Evolutionary conservation across 164 flowering plant genomes (phyloP).

Genomic region (Taxillus chinensis): DNA sequence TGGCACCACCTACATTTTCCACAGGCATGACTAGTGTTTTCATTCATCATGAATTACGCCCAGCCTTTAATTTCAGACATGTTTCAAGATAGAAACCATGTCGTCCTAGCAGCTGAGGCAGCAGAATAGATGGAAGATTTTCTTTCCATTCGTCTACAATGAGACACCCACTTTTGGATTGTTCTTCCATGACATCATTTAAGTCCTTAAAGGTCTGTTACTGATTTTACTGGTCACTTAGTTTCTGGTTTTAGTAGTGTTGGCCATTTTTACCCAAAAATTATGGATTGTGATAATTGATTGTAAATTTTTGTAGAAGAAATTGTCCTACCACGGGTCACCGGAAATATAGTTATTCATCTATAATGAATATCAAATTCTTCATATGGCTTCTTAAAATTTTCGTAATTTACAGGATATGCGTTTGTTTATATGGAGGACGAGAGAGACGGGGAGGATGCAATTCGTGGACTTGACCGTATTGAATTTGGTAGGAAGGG

Average conservation of each 20-base stretch:
- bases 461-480: conserved; percentile 73
- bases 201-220: conserved; percentile 85
- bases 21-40: conserved; percentile 28
- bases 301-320: background rate
- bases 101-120: conserved; percentile 41
- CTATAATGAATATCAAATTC: background rate
- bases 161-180: conserved; percentile 70
- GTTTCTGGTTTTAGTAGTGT: conserved; percentile 36
- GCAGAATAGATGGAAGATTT: conserved; percentile 54
- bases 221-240: conserved; percentile 48
- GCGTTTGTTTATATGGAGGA: conserved; percentile 98
- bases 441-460: conserved; percentile 97
- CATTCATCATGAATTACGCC: conserved; percentile 37
- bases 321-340: background rate
- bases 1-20: conserved; percentile 45
- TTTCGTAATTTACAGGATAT: conserved; percentile 47
- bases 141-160: conserved; percentile 49
- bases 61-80: conserved; percentile 38
- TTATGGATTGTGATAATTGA: background rate
- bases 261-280: conserved; percentile 12
- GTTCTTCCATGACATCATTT: conserved; percentile 78
- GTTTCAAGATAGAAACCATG: conserved; percentile 28
- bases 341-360: background rate
- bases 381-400: conserved; percentile 1
- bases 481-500: conserved; percentile 86